Evolutionary conservation across 2,329 filamentous ascomycete species (phyloP).

Genomic region (Nigrospora sphaerica): DNA sequence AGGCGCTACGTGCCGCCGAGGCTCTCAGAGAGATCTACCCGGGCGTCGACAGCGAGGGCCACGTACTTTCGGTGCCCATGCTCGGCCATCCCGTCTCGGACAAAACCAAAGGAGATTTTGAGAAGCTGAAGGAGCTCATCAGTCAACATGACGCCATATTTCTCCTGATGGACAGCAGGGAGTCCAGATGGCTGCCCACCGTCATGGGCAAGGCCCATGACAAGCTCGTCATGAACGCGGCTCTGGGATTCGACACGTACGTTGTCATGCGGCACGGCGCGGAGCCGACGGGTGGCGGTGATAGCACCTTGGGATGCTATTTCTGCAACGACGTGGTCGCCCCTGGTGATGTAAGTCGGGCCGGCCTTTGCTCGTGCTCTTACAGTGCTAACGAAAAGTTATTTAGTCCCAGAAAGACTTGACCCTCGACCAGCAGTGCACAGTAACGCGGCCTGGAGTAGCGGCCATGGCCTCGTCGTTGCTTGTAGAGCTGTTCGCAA

Average conservation of each 20-base stretch:
- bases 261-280: slow-evolving; percentile 95
- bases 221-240: slow-evolving; percentile 96
- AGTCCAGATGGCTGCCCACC: slow-evolving; percentile 91
- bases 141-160: slow-evolving; percentile 87
- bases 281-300: slow-evolving; percentile 45
- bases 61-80: slow-evolving; percentile 88
- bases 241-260: slow-evolving; percentile 91
- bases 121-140: slow-evolving; percentile 67
- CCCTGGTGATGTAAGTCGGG: slow-evolving; percentile 73
- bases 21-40: slow-evolving; percentile 83
- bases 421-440: slow-evolving; percentile 96
- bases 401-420: slow-evolving; percentile 82
- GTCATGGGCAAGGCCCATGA: slow-evolving; percentile 89
- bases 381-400: slow-evolving; percentile 10
- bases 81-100: slow-evolving; percentile 82
- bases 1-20: slow-evolving; percentile 74
- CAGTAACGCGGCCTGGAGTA: slow-evolving; percentile 87
- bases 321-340: slow-evolving; percentile 98
- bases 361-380: not conserved
- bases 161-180: slow-evolving; percentile 92
- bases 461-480: slow-evolving; percentile 88
- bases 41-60: slow-evolving; percentile 73
- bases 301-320: slow-evolving; percentile 80
- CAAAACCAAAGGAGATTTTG: slow-evolving; percentile 66
- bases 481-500: slow-evolving; percentile 83